These are phyloP conservation scores for Silene conica DNA, from an alignment of 148 eudicot species.

Conservation along the genomic window DNA sequence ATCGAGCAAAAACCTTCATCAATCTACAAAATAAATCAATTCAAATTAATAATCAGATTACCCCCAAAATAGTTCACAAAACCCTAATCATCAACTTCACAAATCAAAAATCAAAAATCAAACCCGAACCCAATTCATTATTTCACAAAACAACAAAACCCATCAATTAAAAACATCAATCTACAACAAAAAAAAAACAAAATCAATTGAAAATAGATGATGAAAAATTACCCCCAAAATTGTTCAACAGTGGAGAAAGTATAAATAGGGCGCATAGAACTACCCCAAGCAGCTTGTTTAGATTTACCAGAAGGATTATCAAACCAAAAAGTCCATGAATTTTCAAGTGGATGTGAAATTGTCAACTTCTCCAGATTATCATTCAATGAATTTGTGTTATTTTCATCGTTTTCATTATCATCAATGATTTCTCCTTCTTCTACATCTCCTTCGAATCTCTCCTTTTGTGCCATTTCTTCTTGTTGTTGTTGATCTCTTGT, in stretches of 20 bases:
- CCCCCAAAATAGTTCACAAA: slow-evolving; percentile 59
- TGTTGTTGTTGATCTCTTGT: slow-evolving; percentile 16
- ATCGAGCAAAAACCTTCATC: background rate
- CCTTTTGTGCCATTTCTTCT: background rate
- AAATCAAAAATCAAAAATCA: background rate
- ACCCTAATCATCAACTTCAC: too few species aligned
- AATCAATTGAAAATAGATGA: background rate
- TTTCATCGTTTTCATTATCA: slow-evolving; percentile 17
- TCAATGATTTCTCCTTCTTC: slow-evolving; percentile 51
- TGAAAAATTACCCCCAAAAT: slow-evolving; percentile 61
- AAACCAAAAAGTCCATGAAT: slow-evolving; percentile 96
- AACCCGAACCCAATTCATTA: background rate
- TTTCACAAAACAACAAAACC: background rate
- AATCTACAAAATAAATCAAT: background rate
- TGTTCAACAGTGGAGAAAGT: slow-evolving; percentile 87
- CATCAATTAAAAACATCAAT: background rate
- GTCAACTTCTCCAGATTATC: background rate
- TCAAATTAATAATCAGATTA: background rate
- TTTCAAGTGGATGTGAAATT: slow-evolving; percentile 43
- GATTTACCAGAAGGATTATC: slow-evolving; percentile 62
- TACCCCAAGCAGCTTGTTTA: slow-evolving; percentile 66
- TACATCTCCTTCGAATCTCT: slow-evolving; percentile 16
- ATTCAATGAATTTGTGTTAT: background rate
- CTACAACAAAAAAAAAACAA: background rate
- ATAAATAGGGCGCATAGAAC: slow-evolving; percentile 64